These are phyloP conservation scores for Wallacemonas sp. DNA, from an alignment of 208 protist genomes.

Conservation along the genomic window DNA sequence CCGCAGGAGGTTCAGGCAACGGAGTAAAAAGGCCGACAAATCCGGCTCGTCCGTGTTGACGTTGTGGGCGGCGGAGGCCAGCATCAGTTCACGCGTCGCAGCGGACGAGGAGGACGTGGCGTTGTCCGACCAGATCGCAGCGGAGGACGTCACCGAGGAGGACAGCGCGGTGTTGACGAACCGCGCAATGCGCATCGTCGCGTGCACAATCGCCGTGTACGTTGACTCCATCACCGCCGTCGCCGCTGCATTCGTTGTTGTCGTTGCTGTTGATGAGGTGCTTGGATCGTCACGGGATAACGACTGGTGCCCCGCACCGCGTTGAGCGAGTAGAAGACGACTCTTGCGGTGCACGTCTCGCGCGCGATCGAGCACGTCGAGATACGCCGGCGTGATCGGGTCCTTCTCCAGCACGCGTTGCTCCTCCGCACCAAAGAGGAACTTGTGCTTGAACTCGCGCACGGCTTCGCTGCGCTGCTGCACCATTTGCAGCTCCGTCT, in stretches of 20 bases:
- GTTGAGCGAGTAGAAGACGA: conserved; percentile 41
- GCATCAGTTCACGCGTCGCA: neutral
- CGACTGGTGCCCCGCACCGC: too few relatives aligned
- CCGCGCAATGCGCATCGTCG: conserved; percentile 61
- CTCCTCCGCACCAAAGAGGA: conserved; percentile 67
- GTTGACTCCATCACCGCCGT: conserved; percentile 69
- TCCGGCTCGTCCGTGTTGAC: conserved; percentile 67
- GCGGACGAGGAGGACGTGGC: neutral
- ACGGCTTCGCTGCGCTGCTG: conserved; percentile 62
- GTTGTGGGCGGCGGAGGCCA: neutral
- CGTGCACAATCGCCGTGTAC: conserved; percentile 64
- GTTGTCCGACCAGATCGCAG: too few relatives aligned
- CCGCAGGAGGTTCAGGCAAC: conserved; percentile 56
- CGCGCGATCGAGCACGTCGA: conserved; percentile 67
- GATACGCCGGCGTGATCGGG: conserved; percentile 56
- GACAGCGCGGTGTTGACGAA: conserved; percentile 44
- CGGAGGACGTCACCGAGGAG: conserved; percentile 20
- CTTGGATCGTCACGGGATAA: too few relatives aligned
- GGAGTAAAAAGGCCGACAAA: conserved; percentile 66
- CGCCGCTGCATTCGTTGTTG: conserved; percentile 6
- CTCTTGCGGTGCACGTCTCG: conserved; percentile 68
- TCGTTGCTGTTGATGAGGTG: too few relatives aligned
- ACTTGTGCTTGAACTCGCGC: conserved; percentile 59
- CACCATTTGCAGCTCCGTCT: conserved; percentile 47
- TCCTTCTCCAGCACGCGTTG: conserved; percentile 59